Evolutionary conservation across 352 stramenopile genomes (phyloP), one percentile per base, ranked within the genome.

Genomic region (Phytophthora pisi): DNA sequence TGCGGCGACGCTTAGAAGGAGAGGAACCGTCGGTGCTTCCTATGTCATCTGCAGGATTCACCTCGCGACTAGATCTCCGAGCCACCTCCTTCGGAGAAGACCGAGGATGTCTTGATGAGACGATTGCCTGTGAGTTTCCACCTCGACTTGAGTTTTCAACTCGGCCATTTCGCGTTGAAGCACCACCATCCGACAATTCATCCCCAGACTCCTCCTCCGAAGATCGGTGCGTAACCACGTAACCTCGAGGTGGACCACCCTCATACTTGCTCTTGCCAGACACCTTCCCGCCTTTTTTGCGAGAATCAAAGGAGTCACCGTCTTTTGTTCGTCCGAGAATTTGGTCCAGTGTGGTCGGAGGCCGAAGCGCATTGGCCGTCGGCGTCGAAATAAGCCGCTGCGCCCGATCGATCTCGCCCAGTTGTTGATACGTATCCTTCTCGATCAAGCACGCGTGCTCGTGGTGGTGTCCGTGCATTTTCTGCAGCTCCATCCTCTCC

Each of bases 381-480:
- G 64, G 72, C 4, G 68, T 76, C 38, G 65, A 56, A 23, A 77
- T 59, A 3, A 42, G 40, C 7, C 55, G 64, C 40, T 72, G 71
- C 7, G 67, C 67, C 28, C 55, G 61, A 58, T 75, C 68, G 31
- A 82, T 82, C 51, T 70, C 63, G 6, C 26, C 63, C 18, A 82
- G 58, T 38, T 34, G 55, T n/a, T 68, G 52, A 11, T 77, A 79
- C 50, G 62, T 61, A 28, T 71, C 67, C 47, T 74, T 74, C 34
- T 77, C 68, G 46, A 82, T 71, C 3, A 70, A 75, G 20, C 73
- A 71, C 6, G 64, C 71, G 31, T 75, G 66, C 51, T 71, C 71
- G 2, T 79, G 62, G 46, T 79, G 64, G 36, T 79, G 65, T 11
- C 74, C 74, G 34, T 77, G 61, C 50, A 38, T 57, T 50, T 71